Evolutionary conservation across 2,329 filamentous ascomycete genomes (phyloP).

Genomic region (Gliomastix tumulicola): DNA sequence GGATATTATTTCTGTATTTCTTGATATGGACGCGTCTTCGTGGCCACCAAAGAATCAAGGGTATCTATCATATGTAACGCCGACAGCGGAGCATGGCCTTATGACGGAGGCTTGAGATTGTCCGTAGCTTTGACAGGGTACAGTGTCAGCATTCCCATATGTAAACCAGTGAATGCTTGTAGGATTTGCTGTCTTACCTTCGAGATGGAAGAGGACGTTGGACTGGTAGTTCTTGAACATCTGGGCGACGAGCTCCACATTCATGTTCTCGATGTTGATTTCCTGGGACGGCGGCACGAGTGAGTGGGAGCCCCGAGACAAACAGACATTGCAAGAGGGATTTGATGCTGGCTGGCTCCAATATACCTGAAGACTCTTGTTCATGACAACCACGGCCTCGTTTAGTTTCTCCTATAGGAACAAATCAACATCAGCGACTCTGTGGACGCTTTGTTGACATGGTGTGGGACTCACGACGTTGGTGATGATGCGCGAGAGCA

Average conservation of each 20-base stretch:
- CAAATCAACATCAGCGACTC: too few species aligned
- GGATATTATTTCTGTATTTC: too few species aligned
- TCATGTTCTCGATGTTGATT: conserved; percentile 98
- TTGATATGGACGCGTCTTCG: too few species aligned
- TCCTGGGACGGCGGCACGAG: conserved; percentile 47
- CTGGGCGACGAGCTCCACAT: conserved; percentile 92
- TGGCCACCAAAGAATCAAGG: too few species aligned
- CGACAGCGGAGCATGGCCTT: too few species aligned
- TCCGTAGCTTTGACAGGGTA: conserved; percentile 76
- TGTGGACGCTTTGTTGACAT: too few species aligned
- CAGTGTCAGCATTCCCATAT: not conserved
- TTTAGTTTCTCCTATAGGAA: conserved; percentile 95
- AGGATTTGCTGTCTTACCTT: too few species aligned
- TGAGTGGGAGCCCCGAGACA: not conserved
- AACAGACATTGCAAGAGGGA: not conserved
- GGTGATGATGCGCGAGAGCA: conserved; percentile 91
- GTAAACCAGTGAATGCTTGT: too few species aligned
- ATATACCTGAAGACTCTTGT: conserved; percentile 76
- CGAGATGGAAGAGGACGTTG: conserved; percentile 92
- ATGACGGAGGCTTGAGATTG: conserved; percentile 72
- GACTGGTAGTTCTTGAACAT: conserved; percentile 99
- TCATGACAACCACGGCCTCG: conserved; percentile 86
- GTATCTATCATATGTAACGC: too few species aligned
- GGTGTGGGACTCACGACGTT: conserved; percentile 71
- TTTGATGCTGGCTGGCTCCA: too few species aligned